Percentiles rank a stretch among this genome's conserved stretches.
These are phyloP conservation scores for Globisporangium viniferum DNA, from an alignment of 352 stramenopile species.

Conservation along the genomic window DNA sequence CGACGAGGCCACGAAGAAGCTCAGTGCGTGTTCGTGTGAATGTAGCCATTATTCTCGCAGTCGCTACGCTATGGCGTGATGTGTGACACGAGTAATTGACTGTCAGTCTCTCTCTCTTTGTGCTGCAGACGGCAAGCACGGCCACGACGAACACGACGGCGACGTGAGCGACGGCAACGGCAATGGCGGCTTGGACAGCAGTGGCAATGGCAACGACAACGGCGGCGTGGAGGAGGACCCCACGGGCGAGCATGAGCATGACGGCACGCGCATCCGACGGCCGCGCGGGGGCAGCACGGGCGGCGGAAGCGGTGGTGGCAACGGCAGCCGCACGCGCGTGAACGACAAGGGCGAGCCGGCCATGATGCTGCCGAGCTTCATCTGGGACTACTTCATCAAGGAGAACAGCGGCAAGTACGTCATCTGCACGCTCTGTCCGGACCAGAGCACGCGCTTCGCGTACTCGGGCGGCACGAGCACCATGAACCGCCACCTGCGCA, in stretches of 20 bases:
- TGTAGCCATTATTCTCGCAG: background rate
- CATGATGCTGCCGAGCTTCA: slow-evolving; percentile 76
- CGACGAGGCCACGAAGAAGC: slow-evolving; percentile 11
- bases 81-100: background rate
- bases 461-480: slow-evolving; percentile 82
- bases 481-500: slow-evolving; percentile 80
- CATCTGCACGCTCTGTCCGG: slow-evolving; percentile 68
- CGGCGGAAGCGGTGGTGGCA: too few species aligned
- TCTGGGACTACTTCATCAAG: slow-evolving; percentile 86
- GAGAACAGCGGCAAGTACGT: slow-evolving; percentile 75
- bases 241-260: background rate
- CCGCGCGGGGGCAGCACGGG: background rate
- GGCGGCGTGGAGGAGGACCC: background rate
- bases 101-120: background rate
- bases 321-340: slow-evolving; percentile 17
- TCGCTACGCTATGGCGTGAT: background rate
- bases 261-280: background rate
- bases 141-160: slow-evolving; percentile 1
- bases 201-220: background rate
- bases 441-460: slow-evolving; percentile 67
- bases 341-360: slow-evolving; percentile 56
- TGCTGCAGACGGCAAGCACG: slow-evolving; percentile 3
- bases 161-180: slow-evolving; percentile 6
- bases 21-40: background rate
- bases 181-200: slow-evolving; percentile 3